phyloP scores from a whole-genome alignment of 2,329 filamentous ascomycete species.

The Aureobasidium mangrovei region DNA sequence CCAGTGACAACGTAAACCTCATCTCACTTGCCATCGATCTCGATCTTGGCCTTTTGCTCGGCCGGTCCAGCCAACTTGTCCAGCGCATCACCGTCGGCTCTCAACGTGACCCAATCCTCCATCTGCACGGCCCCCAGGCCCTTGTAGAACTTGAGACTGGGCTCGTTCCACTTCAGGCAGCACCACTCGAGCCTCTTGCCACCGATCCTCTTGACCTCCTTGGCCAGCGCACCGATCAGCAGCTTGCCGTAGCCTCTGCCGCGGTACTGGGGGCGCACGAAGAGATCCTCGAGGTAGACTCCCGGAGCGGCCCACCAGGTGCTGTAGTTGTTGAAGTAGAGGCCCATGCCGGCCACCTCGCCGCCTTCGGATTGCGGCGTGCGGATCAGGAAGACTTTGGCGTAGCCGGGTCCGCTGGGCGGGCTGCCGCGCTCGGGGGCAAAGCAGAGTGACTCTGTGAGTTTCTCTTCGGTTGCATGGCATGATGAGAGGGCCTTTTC shows the following conservation, averaged over 20 bases:
- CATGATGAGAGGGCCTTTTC: constrained; percentile 68
- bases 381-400: constrained; percentile 63
- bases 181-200: constrained; percentile 80
- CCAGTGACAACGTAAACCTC: no score
- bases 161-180: constrained; percentile 88
- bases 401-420: constrained; percentile 47
- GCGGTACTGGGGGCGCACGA: constrained; percentile 61
- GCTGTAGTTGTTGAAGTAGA: constrained; percentile 94
- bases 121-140: constrained; percentile 53
- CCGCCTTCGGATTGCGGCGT: constrained; percentile 24
- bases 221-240: constrained; percentile 67
- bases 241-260: constrained; percentile 71
- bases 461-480: constrained; percentile 66
- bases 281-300: constrained; percentile 92
- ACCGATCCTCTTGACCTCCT: constrained; percentile 62
- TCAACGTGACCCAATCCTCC: constrained; percentile 67
- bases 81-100: constrained; percentile 60
- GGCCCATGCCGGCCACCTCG: constrained; percentile 62
- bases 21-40: not conserved
- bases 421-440: constrained; percentile 40
- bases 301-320: constrained; percentile 85
- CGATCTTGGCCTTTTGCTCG: not conserved
- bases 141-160: constrained; percentile 77
- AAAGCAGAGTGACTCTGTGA: constrained; percentile 71
- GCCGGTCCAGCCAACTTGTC: constrained; percentile 44